Base-by-base conservation (phyloP, 139 green algal species). In the Chlorella sp. region DNA sequence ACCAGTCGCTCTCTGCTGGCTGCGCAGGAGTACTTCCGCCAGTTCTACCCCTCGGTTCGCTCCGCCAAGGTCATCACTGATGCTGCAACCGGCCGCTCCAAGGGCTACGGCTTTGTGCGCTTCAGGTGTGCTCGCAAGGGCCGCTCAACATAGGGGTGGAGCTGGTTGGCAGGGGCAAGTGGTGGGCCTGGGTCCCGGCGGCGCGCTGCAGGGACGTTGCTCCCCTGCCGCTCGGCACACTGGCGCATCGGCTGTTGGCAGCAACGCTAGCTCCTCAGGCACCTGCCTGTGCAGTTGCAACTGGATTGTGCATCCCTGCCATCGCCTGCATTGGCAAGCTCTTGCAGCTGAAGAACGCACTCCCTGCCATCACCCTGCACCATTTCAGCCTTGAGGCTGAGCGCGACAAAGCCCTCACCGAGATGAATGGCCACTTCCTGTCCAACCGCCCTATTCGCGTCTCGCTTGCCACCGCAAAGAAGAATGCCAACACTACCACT, bases 21-120 rank as follows among this genome's bases (percentile, higher is more conserved):
- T 1, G 11, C 38, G 26, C 91, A 96, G 78, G 93, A 96, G 36
- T 93, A 94, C 39, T 99, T 99, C 86, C 76, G 93, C 23, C 82
- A 93, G 55, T 96, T 94, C 57, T 99, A 95, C 82, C 88, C 94
- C 7, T 95, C 90, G 9, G 96, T 97, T 20, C 88, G 78, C 63
- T 73, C 55, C 30, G 78, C 78, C 78, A 83, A 98, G 94, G 96
- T 99, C 6, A 98, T 99, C 57, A 95, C 91, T 3, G 97, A 99
- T 85, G 91, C 92, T 6, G 81, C 83, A 21, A 98, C 95, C 2
- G 92, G 92, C 3, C 89, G 95, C 18, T 96, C 92, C 65, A 98
- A 98, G 82, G 97, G 97, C 63, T 99, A 97, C 80, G 97, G 97
- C 63, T 99, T 99, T 89, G 97, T 99, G 32, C 92, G 97, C 13